Percentiles rank a stretch among this genome's conserved stretches.
phyloP scores from a whole-genome alignment of 2,329 filamentous ascomycete genomes.

The Ascochyta clinopodiicola region DNA sequence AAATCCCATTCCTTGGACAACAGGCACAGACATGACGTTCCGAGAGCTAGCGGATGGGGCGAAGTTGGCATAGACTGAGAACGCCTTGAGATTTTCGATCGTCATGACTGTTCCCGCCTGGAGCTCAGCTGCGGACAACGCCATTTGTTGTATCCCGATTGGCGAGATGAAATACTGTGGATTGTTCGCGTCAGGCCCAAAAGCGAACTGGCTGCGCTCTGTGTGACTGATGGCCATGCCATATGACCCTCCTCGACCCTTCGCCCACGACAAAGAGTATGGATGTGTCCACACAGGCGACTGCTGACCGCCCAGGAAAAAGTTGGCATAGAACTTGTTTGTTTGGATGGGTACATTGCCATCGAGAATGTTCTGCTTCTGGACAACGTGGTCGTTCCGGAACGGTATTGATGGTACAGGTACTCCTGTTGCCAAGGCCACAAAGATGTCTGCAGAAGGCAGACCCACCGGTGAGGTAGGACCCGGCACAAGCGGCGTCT shows the following conservation, averaged over 20 bases:
- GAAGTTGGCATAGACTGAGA: slow-evolving; percentile 73
- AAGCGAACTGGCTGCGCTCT: slow-evolving; percentile 70
- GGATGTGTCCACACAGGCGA: slow-evolving; percentile 76
- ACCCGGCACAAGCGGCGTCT: slow-evolving; percentile 39
- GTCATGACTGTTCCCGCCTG: slow-evolving; percentile 64
- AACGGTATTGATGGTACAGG: slow-evolving; percentile 49
- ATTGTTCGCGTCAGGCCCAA: slow-evolving; percentile 35
- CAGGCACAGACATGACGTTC: slow-evolving; percentile 74
- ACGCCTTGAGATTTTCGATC: slow-evolving; percentile 59
- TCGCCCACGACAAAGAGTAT: slow-evolving; percentile 55
- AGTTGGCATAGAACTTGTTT: slow-evolving; percentile 77
- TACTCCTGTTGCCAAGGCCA: slow-evolving; percentile 49
- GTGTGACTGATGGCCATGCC: slow-evolving; percentile 81
- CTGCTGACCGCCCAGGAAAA: slow-evolving; percentile 77
- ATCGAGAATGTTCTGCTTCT: slow-evolving; percentile 48
- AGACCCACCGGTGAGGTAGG: slow-evolving; percentile 24
- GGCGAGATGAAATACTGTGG: slow-evolving; percentile 81
- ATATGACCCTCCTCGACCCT: slow-evolving; percentile 68
- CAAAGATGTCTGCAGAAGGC: slow-evolving; percentile 47
- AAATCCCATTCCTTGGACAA: slow-evolving; percentile 90
- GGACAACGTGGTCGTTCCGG: slow-evolving; percentile 51
- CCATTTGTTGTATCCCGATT: slow-evolving; percentile 79
- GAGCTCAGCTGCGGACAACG: slow-evolving; percentile 81
- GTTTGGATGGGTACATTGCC: slow-evolving; percentile 64
- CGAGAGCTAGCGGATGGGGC: slow-evolving; percentile 59